phyloP scores from a whole-genome alignment of 176 grass and related monocot genomes.

The Musa schizocarpa region DNA sequence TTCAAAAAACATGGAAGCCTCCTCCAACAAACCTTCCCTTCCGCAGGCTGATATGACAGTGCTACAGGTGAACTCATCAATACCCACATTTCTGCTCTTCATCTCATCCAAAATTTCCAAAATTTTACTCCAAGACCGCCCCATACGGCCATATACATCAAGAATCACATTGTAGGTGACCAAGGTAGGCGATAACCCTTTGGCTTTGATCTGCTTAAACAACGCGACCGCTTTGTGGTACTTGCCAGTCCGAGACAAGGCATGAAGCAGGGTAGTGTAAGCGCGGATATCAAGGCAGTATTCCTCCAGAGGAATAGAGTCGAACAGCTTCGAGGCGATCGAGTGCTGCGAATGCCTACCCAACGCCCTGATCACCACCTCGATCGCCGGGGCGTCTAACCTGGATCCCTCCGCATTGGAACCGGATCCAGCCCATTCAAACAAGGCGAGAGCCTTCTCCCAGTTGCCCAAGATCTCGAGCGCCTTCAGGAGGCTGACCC shows the following conservation, averaged over 20 bases:
- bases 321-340: slow-evolving; percentile 51
- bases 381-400: slow-evolving; percentile 36
- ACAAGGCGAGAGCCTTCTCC: slow-evolving; percentile 50
- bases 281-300: slow-evolving; percentile 56
- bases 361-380: slow-evolving; percentile 54
- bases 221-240: slow-evolving; percentile 53
- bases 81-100: slow-evolving; percentile 23
- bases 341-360: slow-evolving; percentile 32
- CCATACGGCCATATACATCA: slow-evolving; percentile 73
- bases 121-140: slow-evolving; percentile 61
- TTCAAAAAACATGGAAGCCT: slow-evolving; percentile 55
- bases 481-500: slow-evolving; percentile 21
- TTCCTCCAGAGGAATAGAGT: slow-evolving; percentile 45
- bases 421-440: slow-evolving; percentile 47
- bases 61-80: slow-evolving; percentile 81
- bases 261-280: slow-evolving; percentile 72
- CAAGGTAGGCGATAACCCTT: slow-evolving; percentile 47
- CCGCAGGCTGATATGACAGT: slow-evolving; percentile 64
- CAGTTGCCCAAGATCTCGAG: slow-evolving; percentile 38
- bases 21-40: slow-evolving; percentile 44
- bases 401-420: slow-evolving; percentile 12
- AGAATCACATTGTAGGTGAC: slow-evolving; percentile 96
- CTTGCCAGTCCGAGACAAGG: slow-evolving; percentile 38
- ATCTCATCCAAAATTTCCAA: slow-evolving; percentile 56
- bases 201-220: slow-evolving; percentile 43